Evolutionary conservation across 352 stramenopile genomes (phyloP), one percentile per base, ranked within the genome.

Genomic region (Sclerospora graminicola): DNA sequence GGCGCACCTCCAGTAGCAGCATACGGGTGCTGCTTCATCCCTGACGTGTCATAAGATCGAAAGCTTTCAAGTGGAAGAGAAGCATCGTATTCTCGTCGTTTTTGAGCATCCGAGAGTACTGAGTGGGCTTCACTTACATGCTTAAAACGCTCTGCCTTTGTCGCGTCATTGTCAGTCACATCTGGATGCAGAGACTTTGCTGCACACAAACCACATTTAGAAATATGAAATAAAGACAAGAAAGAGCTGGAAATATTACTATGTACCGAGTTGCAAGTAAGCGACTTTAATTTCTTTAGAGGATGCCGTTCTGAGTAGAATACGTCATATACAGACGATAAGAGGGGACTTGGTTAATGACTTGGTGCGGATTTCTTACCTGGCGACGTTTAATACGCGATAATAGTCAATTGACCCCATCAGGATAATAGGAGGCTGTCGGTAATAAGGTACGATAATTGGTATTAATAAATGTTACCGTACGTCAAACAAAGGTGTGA

Each of bases 71-170:
- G 37, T 13, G 71, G 69, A 14, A 58, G 60, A 5, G 67, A 60
- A 1, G 74, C 63, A 50, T 84, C 76, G 54, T 89, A 89, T 54
- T 77, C 57, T 10, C 71, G 66, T 8, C 81, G 75, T 51, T 50
- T 62, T 19, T 48, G 43, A 21, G 57, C 60, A 56, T 92, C 74
- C 9, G 81, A 85, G 19, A 92, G 72, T 41, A 90, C 63, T 1
- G 75, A 60, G 55, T 92, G 70, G 5, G 81, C 81, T 38, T 89
- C 78, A 41, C 57, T 87, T 39, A 90, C 78, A 45, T 77, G 57
- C 59, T 90, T 89, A 49, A 92, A 92, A n/a, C 74, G 69, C 57
- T 89, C 75, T 1, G 81, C 74, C 55, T 91, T 91, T 39, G 66
- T 68, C 42, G 62, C 42, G 33, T 92, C 81, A 45, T 89, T 89